Conservation (phyloP, 139 green algal genomes). For the Coccomyxa sp. region DNA sequence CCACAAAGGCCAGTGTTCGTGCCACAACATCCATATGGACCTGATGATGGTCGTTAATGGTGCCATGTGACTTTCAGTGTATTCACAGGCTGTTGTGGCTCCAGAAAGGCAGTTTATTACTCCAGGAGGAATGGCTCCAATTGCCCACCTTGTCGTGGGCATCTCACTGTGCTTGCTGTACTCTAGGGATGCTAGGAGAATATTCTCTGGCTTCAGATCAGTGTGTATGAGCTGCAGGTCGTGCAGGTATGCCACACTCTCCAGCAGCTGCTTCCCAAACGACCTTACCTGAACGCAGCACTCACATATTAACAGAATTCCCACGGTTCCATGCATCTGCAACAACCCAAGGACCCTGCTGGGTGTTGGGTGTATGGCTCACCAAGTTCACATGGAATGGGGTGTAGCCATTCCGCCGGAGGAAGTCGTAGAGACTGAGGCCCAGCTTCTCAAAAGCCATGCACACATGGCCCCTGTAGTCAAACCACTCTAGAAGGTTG, state of each 20-base stretch:
- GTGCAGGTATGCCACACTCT: slow-evolving; percentile 87
- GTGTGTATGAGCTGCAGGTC: slow-evolving; percentile 90
- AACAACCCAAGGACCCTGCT: slow-evolving; percentile 9
- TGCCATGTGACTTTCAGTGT: too few species aligned
- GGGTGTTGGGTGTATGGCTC: background rate
- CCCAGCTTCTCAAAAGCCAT: slow-evolving; percentile 99
- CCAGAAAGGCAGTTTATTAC: too few species aligned
- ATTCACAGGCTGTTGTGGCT: too few species aligned
- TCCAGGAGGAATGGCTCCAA: too few species aligned
- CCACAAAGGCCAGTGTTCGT: background rate
- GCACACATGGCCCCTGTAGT: slow-evolving; percentile 96
- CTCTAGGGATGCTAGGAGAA: slow-evolving; percentile 69
- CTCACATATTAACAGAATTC: too few species aligned
- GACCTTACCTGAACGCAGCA: slow-evolving; percentile 32
- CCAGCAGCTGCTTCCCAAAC: slow-evolving; percentile 76
- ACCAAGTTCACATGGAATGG: slow-evolving; percentile 85
- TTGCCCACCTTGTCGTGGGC: too few species aligned
- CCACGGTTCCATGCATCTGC: too few species aligned
- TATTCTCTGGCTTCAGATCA: slow-evolving; percentile 99
- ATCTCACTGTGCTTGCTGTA: slow-evolving; percentile 29
- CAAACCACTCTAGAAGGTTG: slow-evolving; percentile 88
- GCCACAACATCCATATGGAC: too few species aligned
- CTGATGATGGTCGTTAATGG: too few species aligned
- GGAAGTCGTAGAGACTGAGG: slow-evolving; percentile 91
- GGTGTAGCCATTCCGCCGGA: slow-evolving; percentile 88